Percentiles rank a stretch among this genome's conserved stretches.
Conservation (phyloP, 129 eudicot genomes). For the Tagetes erecta region DNA sequence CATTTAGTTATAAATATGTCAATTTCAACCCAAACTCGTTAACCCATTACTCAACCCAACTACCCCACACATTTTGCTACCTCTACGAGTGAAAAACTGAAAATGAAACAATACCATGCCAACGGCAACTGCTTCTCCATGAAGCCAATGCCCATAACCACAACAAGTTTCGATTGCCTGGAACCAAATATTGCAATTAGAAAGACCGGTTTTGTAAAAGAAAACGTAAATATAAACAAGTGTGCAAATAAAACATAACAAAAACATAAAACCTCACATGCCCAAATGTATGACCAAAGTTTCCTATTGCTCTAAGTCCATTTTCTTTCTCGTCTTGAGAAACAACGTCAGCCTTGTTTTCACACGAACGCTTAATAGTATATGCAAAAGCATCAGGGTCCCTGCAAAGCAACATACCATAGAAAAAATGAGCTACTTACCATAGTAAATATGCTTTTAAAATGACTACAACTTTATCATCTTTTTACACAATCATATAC, state of each 20-base stretch:
- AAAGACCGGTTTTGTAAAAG: neutral
- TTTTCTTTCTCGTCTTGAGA: conserved; percentile 91
- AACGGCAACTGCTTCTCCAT: conserved; percentile 98
- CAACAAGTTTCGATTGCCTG: conserved; percentile 95
- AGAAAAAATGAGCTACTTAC: neutral
- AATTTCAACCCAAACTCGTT: neutral
- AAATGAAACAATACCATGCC: conserved; percentile 60
- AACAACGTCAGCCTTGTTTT: conserved; percentile 93
- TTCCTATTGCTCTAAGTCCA: conserved; percentile 84
- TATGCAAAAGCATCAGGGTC: conserved; percentile 77
- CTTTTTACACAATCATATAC: conserved; percentile 25
- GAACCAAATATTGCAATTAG: conserved; percentile 6
- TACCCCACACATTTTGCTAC: neutral
- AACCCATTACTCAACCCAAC: neutral
- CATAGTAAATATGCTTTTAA: neutral
- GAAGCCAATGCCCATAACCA: conserved; percentile 97
- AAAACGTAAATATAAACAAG: neutral
- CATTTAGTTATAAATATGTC: neutral
- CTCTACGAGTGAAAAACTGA: neutral
- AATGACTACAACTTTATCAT: neutral
- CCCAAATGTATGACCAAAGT: conserved; percentile 94
- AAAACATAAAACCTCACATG: conserved; percentile 58
- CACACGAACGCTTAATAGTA: conserved; percentile 96
- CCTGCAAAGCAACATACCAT: conserved; percentile 45
- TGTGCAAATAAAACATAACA: conserved; percentile 5